Percentiles rank a stretch among this genome's conserved stretches.
Conservation (phyloP, 164 flowering plant species). For the Nymphaea colorata region DNA sequence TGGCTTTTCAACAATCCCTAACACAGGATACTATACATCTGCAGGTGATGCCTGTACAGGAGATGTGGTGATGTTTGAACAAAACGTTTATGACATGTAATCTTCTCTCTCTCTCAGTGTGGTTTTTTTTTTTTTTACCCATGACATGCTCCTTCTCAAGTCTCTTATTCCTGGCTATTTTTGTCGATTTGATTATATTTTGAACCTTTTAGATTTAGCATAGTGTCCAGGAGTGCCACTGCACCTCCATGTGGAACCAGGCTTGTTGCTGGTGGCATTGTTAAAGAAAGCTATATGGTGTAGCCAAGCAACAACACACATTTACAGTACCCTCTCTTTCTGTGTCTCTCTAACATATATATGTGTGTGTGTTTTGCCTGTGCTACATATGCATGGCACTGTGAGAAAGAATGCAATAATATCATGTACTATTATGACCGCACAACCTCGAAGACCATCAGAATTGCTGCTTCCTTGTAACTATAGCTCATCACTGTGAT, state of each 20-base stretch:
- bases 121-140: too few relatives aligned
- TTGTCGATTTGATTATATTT: background rate
- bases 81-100: constrained; percentile 79
- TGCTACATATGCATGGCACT: too few relatives aligned
- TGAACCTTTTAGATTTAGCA: constrained; percentile 39
- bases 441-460: background rate
- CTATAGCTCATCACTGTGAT: too few relatives aligned
- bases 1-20: too few relatives aligned
- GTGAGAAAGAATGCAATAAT: too few relatives aligned
- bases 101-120: constrained; percentile 2
- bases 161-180: too few relatives aligned
- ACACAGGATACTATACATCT: constrained; percentile 2
- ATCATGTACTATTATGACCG: too few relatives aligned
- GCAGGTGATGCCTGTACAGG: constrained; percentile 91
- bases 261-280: constrained; percentile 69
- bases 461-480: too few relatives aligned
- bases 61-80: constrained; percentile 81
- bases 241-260: constrained; percentile 74
- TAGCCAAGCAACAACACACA: constrained; percentile 88
- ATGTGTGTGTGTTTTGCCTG: background rate
- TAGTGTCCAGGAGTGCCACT: constrained; percentile 60
- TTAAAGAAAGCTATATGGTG: constrained; percentile 93
- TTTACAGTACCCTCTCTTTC: constrained; percentile 49
- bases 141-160: too few relatives aligned
- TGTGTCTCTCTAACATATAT: background rate